Percentiles rank a stretch among this genome's conserved stretches.
Conservation (phyloP, 495 filamentous ascomycete species). For the Aspergillus olivimuriae region DNA sequence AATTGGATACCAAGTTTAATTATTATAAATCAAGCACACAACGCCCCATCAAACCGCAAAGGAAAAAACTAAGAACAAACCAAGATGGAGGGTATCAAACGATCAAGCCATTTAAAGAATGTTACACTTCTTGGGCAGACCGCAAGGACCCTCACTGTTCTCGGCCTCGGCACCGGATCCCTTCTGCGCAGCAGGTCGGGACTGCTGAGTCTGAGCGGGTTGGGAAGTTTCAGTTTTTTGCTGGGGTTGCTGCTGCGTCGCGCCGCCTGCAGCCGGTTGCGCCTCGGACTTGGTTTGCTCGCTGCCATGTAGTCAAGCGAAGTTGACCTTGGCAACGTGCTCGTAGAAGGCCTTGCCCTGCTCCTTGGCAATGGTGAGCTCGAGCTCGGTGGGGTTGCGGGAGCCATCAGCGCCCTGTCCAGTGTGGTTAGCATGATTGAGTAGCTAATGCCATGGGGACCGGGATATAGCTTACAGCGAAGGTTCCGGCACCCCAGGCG, state of each 20-base stretch:
- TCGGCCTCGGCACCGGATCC: slow-evolving; percentile 33
- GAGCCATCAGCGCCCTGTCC: slow-evolving; percentile 62
- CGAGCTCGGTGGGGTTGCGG: slow-evolving; percentile 65
- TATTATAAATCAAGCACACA: slow-evolving; percentile 5
- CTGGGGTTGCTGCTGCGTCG: slow-evolving; percentile 14
- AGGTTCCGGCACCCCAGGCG: slow-evolving; percentile 93
- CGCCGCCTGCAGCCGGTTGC: slow-evolving; percentile 20
- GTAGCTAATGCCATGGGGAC: too few relatives aligned
- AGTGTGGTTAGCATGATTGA: slow-evolving; percentile 3
- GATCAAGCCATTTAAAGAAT: slow-evolving; percentile 41
- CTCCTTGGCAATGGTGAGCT: slow-evolving; percentile 68
- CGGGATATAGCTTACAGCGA: slow-evolving; percentile 52
- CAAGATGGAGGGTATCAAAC: not conserved
- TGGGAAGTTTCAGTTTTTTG: slow-evolving; percentile 12
- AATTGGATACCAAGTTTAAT: too few relatives aligned
- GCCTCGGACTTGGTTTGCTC: slow-evolving; percentile 28
- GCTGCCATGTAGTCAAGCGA: slow-evolving; percentile 77
- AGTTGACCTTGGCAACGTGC: slow-evolving; percentile 63
- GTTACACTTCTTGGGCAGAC: slow-evolving; percentile 60
- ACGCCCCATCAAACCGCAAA: not conserved
- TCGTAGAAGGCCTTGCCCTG: slow-evolving; percentile 89
- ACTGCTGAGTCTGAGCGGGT: slow-evolving; percentile 11
- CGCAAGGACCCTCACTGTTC: slow-evolving; percentile 57
- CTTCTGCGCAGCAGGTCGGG: slow-evolving; percentile 20
- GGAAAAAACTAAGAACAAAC: slow-evolving; percentile 3